A percentile compares a stretch with the other conserved stretches of the same genome.
Conservation (phyloP, 2,329 filamentous ascomycete genomes). For the Leptographium procerum region DNA sequence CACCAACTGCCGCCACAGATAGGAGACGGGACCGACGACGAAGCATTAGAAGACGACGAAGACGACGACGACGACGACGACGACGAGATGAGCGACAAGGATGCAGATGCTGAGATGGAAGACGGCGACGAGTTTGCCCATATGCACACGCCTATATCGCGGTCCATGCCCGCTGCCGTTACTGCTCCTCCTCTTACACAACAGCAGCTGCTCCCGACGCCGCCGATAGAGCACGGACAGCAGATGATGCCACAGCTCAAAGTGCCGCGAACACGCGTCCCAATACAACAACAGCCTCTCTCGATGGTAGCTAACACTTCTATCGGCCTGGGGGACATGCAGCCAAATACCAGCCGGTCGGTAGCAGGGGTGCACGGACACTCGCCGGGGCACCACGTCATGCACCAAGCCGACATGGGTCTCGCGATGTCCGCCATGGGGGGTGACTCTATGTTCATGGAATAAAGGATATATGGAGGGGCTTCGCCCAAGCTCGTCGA, state of each 20-base stretch:
- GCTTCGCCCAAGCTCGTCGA: neutral
- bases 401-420: slow-evolving; percentile 26
- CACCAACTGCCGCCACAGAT: slow-evolving; percentile 10
- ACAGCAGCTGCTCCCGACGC: slow-evolving; percentile 18
- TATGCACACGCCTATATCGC: slow-evolving; percentile 28
- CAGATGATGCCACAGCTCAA: neutral
- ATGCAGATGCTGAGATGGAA: slow-evolving; percentile 41
- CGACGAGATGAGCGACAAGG: slow-evolving; percentile 36
- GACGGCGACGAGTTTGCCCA: slow-evolving; percentile 45
- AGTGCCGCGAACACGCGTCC: slow-evolving; percentile 20
- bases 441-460: slow-evolving; percentile 41
- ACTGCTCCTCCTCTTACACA: slow-evolving; percentile 16
- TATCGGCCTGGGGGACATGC: neutral
- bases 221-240: neutral
- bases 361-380: slow-evolving; percentile 27
- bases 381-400: neutral
- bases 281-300: slow-evolving; percentile 21
- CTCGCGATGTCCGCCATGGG: slow-evolving; percentile 33
- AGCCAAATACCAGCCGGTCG: slow-evolving; percentile 1
- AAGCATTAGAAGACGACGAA: neutral
- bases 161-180: neutral
- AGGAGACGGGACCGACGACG: neutral
- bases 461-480: slow-evolving; percentile 20
- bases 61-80: neutral
- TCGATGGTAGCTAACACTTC: slow-evolving; percentile 14